A percentile compares a stretch with the other conserved stretches of the same genome.
Conservation (phyloP, 2,329 filamentous ascomycete genomes). For the Diaporthe citri region DNA sequence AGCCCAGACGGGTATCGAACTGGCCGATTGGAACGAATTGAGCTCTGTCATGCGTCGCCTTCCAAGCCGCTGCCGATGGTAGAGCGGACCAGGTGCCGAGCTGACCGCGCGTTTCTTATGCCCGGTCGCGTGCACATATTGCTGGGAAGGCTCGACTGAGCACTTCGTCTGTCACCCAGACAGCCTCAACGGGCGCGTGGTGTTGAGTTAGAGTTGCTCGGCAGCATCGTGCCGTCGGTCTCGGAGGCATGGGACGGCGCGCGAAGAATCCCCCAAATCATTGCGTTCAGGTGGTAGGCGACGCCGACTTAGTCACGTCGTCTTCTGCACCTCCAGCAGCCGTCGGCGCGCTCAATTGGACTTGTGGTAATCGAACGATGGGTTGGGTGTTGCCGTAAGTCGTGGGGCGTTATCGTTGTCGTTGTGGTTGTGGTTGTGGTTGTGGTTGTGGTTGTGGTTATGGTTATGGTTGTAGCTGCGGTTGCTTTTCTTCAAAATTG, state of each 20-base stretch:
- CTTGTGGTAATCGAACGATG: neutral
- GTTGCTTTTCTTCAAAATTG: conserved; percentile 8
- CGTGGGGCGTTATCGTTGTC: neutral
- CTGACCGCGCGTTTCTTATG: conserved; percentile 48
- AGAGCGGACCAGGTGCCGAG: conserved; percentile 66
- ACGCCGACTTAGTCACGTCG: neutral
- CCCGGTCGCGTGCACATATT: conserved; percentile 55
- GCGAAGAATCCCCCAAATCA: conserved; percentile 21
- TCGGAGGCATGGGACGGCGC: conserved; percentile 39
- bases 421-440: neutral
- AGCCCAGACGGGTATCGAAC: conserved; percentile 59
- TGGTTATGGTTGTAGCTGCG: neutral
- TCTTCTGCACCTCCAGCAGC: neutral
- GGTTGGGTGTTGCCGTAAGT: neutral
- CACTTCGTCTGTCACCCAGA: conserved; percentile 72
- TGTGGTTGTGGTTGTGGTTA: neutral
- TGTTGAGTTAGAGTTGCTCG: conserved; percentile 60
- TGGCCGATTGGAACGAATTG: conserved; percentile 55
- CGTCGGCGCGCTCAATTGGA: conserved; percentile 2
- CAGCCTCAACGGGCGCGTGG: conserved; percentile 53
- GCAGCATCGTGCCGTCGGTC: conserved; percentile 48
- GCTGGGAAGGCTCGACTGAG: conserved; percentile 64
- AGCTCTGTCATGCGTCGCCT: conserved; percentile 67
- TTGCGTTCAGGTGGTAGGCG: neutral
- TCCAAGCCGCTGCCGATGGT: conserved; percentile 65